Percentiles rank a stretch among this genome's conserved stretches.
Evolutionary conservation across 306 rosid genomes (phyloP).

Genomic region (cucumber (Cucumis sativus)): DNA sequence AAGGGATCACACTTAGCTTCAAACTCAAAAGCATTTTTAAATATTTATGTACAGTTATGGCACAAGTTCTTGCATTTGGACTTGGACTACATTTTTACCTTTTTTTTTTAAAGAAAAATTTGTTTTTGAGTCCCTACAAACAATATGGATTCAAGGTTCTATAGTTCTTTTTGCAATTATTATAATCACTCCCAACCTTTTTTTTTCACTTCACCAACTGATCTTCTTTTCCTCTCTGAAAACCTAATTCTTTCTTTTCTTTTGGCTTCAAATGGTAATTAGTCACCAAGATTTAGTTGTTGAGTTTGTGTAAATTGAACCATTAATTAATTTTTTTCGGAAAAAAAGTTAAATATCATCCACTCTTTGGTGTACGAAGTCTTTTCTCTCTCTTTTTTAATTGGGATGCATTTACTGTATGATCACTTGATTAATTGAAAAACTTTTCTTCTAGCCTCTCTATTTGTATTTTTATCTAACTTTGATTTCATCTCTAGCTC

Average conservation of each 20-base stretch:
- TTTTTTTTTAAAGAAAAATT: background rate
- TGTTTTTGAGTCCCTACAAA: background rate
- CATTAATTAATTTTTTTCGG: too few relatives aligned
- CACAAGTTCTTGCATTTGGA: background rate
- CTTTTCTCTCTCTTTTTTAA: too few relatives aligned
- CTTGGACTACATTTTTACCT: background rate
- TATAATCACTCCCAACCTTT: background rate
- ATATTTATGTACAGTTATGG: background rate
- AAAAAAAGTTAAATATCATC: too few relatives aligned
- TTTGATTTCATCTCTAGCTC: too few relatives aligned
- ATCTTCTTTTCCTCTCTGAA: background rate
- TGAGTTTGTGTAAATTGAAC: background rate
- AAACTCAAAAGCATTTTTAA: constrained; percentile 1
- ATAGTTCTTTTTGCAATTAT: background rate
- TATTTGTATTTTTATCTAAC: too few relatives aligned
- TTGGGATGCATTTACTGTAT: too few relatives aligned
- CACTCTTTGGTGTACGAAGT: too few relatives aligned
- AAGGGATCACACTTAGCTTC: constrained; percentile 16
- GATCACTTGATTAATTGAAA: too few relatives aligned
- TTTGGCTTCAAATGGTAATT: background rate
- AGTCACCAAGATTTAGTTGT: background rate
- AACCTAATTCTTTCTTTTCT: background rate
- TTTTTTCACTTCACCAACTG: background rate
- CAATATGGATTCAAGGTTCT: constrained; percentile 2
- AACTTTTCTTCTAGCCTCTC: too few relatives aligned